These are phyloP conservation scores for Gossypium laxum DNA, from an alignment of 441 rosid genomes.

Conservation along the genomic window DNA sequence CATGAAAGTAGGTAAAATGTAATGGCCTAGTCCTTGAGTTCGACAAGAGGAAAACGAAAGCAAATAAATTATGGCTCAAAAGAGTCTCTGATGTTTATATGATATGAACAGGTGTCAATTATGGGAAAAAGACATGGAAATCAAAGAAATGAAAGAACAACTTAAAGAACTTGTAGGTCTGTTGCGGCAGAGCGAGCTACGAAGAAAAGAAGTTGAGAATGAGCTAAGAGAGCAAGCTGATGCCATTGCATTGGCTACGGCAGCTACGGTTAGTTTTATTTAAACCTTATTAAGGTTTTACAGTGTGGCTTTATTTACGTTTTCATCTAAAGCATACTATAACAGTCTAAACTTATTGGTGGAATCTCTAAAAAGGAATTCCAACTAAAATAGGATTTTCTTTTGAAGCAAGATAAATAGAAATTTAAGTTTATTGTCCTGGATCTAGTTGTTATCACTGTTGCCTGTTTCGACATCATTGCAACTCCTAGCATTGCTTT, in stretches of 20 bases:
- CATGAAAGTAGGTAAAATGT: background rate
- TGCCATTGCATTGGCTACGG: slow-evolving; percentile 52
- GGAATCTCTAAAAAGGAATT: background rate
- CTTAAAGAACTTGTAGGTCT: slow-evolving; percentile 75
- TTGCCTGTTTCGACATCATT: background rate
- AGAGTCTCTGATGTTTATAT: background rate
- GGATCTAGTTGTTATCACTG: background rate
- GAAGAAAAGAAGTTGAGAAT: slow-evolving; percentile 71
- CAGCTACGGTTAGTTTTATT: slow-evolving; percentile 44
- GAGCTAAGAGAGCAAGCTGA: slow-evolving; percentile 77
- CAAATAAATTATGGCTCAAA: background rate
- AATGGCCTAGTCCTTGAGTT: background rate
- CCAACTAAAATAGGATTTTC: background rate
- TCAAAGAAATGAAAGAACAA: slow-evolving; percentile 89
- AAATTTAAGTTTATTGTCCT: no score
- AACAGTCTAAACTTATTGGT: no score
- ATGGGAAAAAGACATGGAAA: slow-evolving; percentile 84
- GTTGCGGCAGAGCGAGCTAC: slow-evolving; percentile 62
- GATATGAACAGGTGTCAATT: slow-evolving; percentile 55
- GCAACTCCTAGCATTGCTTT: background rate
- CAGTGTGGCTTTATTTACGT: no score
- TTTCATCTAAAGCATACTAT: background rate
- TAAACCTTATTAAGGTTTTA: background rate
- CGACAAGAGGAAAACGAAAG: background rate
- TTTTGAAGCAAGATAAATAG: background rate